Evolutionary conservation across 2,329 filamentous ascomycete species (phyloP).

Genomic region (Fusarium hostae): DNA sequence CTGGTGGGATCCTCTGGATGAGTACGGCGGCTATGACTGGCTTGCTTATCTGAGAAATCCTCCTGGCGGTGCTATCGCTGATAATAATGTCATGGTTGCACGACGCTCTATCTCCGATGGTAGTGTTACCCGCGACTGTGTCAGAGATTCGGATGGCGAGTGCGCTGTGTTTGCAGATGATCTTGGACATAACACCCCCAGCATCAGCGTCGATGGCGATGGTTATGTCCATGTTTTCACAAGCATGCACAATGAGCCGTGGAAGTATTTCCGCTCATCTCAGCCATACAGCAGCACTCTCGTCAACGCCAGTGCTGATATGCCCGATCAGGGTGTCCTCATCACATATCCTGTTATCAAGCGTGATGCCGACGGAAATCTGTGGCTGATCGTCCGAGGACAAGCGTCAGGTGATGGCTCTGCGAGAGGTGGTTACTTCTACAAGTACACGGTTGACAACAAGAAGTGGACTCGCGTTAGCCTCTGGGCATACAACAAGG

Average conservation of each 20-base stretch:
- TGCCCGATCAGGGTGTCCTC: constrained; percentile 35
- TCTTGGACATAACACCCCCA: constrained; percentile 36
- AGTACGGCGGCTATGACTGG: constrained; percentile 40
- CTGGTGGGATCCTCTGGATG: constrained; percentile 44
- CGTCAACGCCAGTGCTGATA: constrained; percentile 30
- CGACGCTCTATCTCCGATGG: constrained; percentile 33
- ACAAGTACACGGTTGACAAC: constrained; percentile 9
- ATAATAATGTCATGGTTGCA: constrained; percentile 45
- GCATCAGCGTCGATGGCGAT: constrained; percentile 30
- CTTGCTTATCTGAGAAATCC: constrained; percentile 42
- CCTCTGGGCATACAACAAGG: constrained; percentile 37
- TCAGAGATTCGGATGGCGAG: constrained; percentile 28
- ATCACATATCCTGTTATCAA: constrained; percentile 29
- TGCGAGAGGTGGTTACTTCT: constrained; percentile 18
- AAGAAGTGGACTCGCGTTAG: constrained; percentile 3
- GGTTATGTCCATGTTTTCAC: constrained; percentile 45
- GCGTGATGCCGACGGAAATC: constrained; percentile 2
- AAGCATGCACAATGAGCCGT: constrained; percentile 44
- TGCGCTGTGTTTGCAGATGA: constrained; percentile 41
- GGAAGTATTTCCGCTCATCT: constrained; percentile 42
- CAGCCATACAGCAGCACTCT: constrained; percentile 37
- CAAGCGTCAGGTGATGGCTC: constrained; percentile 14
- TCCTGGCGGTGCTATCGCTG: constrained; percentile 26
- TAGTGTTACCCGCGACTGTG: constrained; percentile 37
- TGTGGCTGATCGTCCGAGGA: constrained; percentile 22